Evolutionary conservation across 805 yeast species (phyloP), one percentile per base, ranked within the genome.

Genomic region (Myxozyma melibiosi): DNA sequence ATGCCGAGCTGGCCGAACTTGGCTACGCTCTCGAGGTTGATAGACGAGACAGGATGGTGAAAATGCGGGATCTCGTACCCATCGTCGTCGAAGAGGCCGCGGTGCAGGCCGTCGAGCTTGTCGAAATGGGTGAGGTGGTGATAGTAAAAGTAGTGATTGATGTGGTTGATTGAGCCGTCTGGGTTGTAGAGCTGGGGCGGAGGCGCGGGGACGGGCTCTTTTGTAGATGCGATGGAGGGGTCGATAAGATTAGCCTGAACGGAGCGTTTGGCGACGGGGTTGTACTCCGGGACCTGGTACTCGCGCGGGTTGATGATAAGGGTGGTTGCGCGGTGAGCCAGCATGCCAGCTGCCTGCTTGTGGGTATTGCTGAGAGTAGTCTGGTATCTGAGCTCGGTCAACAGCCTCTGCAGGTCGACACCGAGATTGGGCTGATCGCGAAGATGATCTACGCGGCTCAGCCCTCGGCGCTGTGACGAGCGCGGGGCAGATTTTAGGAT

Each of bases 21-120:
- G 8, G 24, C 46, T 9, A 58, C 47, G 16, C 27, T 34, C 33
- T 58, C 63, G n/a, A 58, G 46, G 31, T 58, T 58, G 14, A 58
- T 51, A 4, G 60, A 51, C 33, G 63, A 51, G 4, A 51, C 63
- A 9, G 60, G 58, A 24, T 58, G 63, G 27, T 55, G 63, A 30
- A 37, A 55, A 20, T 55, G 57, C 34, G 51, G 63, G 3, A 46
- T 43, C 27, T 55, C 57, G 11, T 28, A 11, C 5, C 60, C 57
- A 25, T 48, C 42, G 13, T 28, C 52, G 41, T 49, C 57, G 31
- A 42, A 55, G 48, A 51, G n/a, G 3, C 34, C 54, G 13, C 53
- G 24, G 27, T 51, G 62, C 4, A 44, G 38, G 18, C 58, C 58
- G 22, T 49, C 48, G 13, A 57, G 39, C n/a, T 46, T 37, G 45